Evolutionary conservation across 169 alveolate species (phyloP).

Genomic region (Cryptosporidium tyzzeri): DNA sequence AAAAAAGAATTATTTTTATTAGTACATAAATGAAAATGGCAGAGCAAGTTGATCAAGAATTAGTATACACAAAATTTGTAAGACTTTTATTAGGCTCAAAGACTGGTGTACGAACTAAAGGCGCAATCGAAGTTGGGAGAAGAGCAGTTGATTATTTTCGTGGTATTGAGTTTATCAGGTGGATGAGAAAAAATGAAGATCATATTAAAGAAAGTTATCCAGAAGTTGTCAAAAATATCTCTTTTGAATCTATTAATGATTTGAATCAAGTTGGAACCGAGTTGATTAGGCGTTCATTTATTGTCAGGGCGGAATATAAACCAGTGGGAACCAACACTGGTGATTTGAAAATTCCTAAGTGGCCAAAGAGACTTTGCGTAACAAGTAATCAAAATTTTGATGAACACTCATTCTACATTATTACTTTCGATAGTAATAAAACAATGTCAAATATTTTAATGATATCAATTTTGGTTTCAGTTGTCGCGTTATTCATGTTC

Average conservation of each 20-base stretch:
- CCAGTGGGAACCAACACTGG: slow-evolving; percentile 63
- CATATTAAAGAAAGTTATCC: slow-evolving; percentile 68
- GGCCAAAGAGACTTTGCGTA: slow-evolving; percentile 88
- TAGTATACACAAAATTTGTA: slow-evolving; percentile 27
- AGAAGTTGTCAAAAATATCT: slow-evolving; percentile 25
- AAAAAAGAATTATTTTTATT: not conserved
- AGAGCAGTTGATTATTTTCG: slow-evolving; percentile 89
- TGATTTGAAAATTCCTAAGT: slow-evolving; percentile 82
- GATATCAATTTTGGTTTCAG: slow-evolving; percentile 83
- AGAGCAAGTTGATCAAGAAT: slow-evolving; percentile 21
- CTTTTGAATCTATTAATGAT: slow-evolving; percentile 40
- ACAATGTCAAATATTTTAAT: slow-evolving; percentile 83
- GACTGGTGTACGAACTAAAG: slow-evolving; percentile 79
- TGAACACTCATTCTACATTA: slow-evolving; percentile 85
- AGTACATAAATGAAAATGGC: slow-evolving; percentile 3
- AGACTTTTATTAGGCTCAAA: slow-evolving; percentile 48
- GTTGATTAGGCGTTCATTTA: slow-evolving; percentile 40
- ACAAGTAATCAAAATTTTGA: slow-evolving; percentile 86
- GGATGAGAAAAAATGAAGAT: slow-evolving; percentile 81
- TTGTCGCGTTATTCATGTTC: slow-evolving; percentile 85
- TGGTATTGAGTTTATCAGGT: slow-evolving; percentile 85
- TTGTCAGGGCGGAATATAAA: slow-evolving; percentile 63
- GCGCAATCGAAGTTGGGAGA: slow-evolving; percentile 85
- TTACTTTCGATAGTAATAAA: slow-evolving; percentile 86
- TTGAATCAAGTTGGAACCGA: slow-evolving; percentile 61